Evolutionary conservation across 2,329 filamentous ascomycete genomes (phyloP), one percentile per base, ranked within the genome.

Genomic region (Fusarium sarcochroum): DNA sequence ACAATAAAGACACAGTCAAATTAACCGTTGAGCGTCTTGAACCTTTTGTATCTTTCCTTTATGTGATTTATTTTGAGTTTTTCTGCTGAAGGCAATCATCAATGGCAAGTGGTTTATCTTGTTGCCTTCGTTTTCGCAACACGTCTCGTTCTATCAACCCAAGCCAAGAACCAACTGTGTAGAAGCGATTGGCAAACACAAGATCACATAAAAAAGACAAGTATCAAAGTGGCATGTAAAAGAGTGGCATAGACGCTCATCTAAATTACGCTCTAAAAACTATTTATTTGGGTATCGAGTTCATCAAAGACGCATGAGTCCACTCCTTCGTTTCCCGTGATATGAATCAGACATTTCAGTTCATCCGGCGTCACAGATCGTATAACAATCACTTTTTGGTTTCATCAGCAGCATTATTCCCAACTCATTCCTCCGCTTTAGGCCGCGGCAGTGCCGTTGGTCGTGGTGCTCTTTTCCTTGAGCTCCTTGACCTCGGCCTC

Each of bases 271-370:
- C 51, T 69, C 66, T 69, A 69, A 69, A 67, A 73, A 66, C 58
- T 71, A 70, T 71, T 66, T 66, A 70, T 64, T 55, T 74, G 72
- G 72, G 72, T 74, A 74, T 74, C 72, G 72, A 74, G 69, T 73
- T 74, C 72, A 74, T 74, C 72, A 74, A 73, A 74, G 72, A 74
- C 72, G 68, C 46, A 63, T 63, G 55, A 67, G 71, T 73, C 72
- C 71, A 63, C 72, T 74, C 72, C 70, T 74, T 74, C 72, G 72
- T 74, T 70, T 70, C 72, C 71, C 71, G 68, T 73, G 59, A 68
- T 70, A 68, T 70, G 68, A 70, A 70, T 68, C 60, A 65, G 63
- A 69, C 66, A 69, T 70, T 63, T 70, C 67, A 65, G 55, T 65
- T 70, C 66, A 70, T 69, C 66, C 66, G 37, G 66, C 66, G 66